These are phyloP conservation scores for barley (Hordeum vulgare) DNA, from an alignment of 176 grass and related monocot genomes.

Conservation along the genomic window MorexV3_pseudomolecules_assembly NC_058522.1:373407693-373408192, in stretches of 20 bases:
- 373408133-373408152: constrained; percentile 67
- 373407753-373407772: constrained; percentile 59
- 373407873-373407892: constrained; percentile 44
- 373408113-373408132: constrained; percentile 69
- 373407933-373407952: constrained; percentile 57
- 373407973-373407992: constrained; percentile 56
- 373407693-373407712: constrained; percentile 61
- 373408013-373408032: constrained; percentile 52
- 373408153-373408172: constrained; percentile 73
- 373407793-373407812: constrained; percentile 32
- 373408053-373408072: constrained; percentile 57
- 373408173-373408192: constrained; percentile 66
- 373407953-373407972: constrained; percentile 52
- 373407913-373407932: constrained; percentile 80
- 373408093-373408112: constrained; percentile 57
- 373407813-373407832: constrained; percentile 61
- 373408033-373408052: constrained; percentile 54
- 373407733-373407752: constrained; percentile 66
- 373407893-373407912: constrained; percentile 48
- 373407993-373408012: constrained; percentile 68
- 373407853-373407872: constrained; percentile 53
- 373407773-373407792: constrained; percentile 51
- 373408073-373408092: constrained; percentile 49
- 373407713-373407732: constrained; percentile 73
- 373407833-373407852: constrained; percentile 59